Base-by-base conservation (phyloP, 169 alveolate genomes). In the Plasmodium ovale region DNA sequence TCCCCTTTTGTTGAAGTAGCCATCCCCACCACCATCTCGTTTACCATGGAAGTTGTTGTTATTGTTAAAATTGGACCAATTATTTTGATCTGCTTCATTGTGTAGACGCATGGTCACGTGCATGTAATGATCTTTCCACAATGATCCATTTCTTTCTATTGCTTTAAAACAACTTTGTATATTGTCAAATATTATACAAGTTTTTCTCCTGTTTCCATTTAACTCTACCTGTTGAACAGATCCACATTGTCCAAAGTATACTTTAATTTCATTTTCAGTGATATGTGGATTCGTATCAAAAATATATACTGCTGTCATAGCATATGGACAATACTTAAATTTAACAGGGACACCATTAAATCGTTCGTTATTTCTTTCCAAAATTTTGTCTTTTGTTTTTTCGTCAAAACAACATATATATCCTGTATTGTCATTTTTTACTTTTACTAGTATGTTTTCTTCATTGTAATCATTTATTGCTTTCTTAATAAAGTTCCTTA, bases 301-400 rank as follows among this genome's bases (percentile, higher is more conserved):
- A 7, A 74, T n/a, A n/a, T 6, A n/a, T 25, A 74, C 35, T 16
- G 67, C 27, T 3, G 16, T n/a, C 2, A 21, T 12, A 1, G 35
- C 71, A 72, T 72, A 21, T 6, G 70, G 70, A 27, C 56, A 54
- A 25, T 54, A 29, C n/a, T 37, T 54, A 54, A 72, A 54, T 51
- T 53, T 74, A 9, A 74, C 39, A n/a, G 88, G 88, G 14, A 39
- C 42, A 1, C 88, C 88, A 7, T 74, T 59, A 54, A 74, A 74
- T 27, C 62, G 37, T 16, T 59, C 77, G 6, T 60, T 74, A 14
- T 59, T 9, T 33, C 44, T 74, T 12, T 21, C 9, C n/a, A 65
- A 65, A 0, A 74, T 42, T n/a, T 27, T 12, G n/a, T 82, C 82
- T 19, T 23, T 64, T 1, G 53, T 37, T 1, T 65, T 47, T 16